These are phyloP conservation scores for Hirschfeldia incana DNA, from an alignment of 345 rosid species.

Conservation along the genomic window DNA sequence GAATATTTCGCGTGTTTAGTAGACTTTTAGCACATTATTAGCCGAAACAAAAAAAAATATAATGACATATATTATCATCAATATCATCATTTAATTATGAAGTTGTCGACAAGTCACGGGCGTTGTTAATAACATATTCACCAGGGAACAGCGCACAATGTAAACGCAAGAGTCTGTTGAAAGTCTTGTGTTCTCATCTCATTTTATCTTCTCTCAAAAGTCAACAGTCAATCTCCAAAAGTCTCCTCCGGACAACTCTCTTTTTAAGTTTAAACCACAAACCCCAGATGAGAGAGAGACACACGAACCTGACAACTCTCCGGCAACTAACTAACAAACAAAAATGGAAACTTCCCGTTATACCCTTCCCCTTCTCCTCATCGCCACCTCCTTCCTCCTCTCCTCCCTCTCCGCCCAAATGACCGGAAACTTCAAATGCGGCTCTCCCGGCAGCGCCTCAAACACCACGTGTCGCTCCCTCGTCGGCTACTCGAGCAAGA, in stretches of 20 bases:
- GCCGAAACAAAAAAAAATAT: neutral
- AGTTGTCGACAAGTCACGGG: neutral
- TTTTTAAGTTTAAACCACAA: neutral
- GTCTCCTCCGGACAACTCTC: neutral
- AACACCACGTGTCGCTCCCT: conserved; percentile 44
- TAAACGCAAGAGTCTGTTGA: neutral
- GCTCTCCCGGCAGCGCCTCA: conserved; percentile 10
- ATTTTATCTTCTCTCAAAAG: neutral
- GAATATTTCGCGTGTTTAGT: neutral
- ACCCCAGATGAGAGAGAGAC: neutral
- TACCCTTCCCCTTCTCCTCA: neutral
- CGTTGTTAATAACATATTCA: neutral
- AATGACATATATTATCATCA: neutral
- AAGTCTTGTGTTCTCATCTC: neutral
- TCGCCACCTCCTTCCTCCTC: conserved; percentile 29
- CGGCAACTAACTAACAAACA: neutral
- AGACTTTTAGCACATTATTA: neutral
- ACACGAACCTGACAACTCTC: neutral
- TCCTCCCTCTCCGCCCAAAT: conserved; percentile 32
- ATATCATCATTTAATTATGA: neutral
- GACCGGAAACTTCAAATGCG: conserved; percentile 55
- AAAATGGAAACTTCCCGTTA: conserved; percentile 20
- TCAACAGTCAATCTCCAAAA: neutral
- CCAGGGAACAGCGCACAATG: neutral
- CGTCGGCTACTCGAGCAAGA: conserved; percentile 54